phyloP scores from a whole-genome alignment of 768 basidiomycete genomes.

The Suillus cothurnatus region DNA sequence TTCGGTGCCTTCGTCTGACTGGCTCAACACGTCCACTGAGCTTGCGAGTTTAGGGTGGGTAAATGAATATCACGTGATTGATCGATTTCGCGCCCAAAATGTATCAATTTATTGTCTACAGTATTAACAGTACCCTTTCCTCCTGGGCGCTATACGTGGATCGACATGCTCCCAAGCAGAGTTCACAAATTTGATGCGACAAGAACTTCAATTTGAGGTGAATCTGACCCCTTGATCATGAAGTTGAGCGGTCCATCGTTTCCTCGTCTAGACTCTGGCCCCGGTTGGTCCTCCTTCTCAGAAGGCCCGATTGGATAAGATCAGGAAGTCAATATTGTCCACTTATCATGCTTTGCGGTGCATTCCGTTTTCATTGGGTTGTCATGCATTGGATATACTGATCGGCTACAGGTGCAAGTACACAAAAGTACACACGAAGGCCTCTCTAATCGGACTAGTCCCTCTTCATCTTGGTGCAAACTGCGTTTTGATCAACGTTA shows the following conservation, averaged over 20 bases:
- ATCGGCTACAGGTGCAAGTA: not conserved
- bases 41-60: constrained; percentile 28
- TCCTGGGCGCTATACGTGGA: too few relatives aligned
- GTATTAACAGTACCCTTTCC: too few relatives aligned
- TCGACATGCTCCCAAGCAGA: not conserved
- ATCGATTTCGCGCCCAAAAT: too few relatives aligned
- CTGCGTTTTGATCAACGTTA: too few relatives aligned
- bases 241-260: not conserved
- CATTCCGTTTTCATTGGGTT: too few relatives aligned
- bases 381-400: not conserved
- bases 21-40: not conserved
- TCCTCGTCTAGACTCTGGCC: not conserved
- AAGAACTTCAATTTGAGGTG: not conserved
- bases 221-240: not conserved
- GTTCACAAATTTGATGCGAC: not conserved
- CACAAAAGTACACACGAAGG: not conserved
- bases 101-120: too few relatives aligned
- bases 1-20: constrained; percentile 19
- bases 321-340: too few relatives aligned
- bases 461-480: not conserved
- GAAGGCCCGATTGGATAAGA: too few relatives aligned
- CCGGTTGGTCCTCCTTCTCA: too few relatives aligned
- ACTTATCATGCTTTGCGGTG: too few relatives aligned
- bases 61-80: constrained; percentile 22
- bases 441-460: too few relatives aligned